Evolutionary conservation across 2,329 filamentous ascomycete genomes (phyloP), one percentile per base, ranked within the genome.

Genomic region (Emergomyces pasteurianus): DNA sequence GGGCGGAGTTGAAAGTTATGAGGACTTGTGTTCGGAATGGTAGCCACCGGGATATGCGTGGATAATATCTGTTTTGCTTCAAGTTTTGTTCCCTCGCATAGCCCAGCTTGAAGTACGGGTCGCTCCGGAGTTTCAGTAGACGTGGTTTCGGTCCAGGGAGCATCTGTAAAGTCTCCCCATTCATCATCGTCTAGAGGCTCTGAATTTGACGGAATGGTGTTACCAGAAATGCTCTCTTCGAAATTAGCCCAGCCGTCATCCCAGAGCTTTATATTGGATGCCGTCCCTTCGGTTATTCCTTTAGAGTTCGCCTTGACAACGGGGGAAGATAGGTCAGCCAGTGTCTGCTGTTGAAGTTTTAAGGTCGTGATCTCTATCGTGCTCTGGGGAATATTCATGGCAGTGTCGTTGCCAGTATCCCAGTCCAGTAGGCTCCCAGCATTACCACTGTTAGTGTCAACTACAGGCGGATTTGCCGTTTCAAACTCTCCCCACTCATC

Each of bases 151-250:
- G 55, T 26, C 56, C 53, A 43, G 6, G 28, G 14, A 36, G 58
- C 71, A 67, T 80, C 78, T 59, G 76, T 74, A 69, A 83, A 82
- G 59, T 81, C 79, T n/a, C 78, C 80, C 76, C 80, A 83, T 34
- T 80, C 79, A 58, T 82, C 79, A 43, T 75, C 73, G 16, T 79
- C 75, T 23, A 31, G 16, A 16, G n/a, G 40, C 18, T 57, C 55
- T 34, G 40, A 16, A 14, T 55, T 38, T 28, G 57, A 26, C 9
- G 28, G 21, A 6, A 7, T 43, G 14, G 28, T 8, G 34, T 40
- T 52, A 36, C 38, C 43, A 43, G 18, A 7, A 10, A 40, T 43
- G 21, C 42, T 57, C 18, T 43, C 38, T 46, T 57, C 55, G 55
- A 57, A 46, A 31, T 31, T 57, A 34, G 38, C 31, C 55, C 55